phyloP scores from a whole-genome alignment of 495 filamentous ascomycete species.

The Trichoderma reesei region DNA sequence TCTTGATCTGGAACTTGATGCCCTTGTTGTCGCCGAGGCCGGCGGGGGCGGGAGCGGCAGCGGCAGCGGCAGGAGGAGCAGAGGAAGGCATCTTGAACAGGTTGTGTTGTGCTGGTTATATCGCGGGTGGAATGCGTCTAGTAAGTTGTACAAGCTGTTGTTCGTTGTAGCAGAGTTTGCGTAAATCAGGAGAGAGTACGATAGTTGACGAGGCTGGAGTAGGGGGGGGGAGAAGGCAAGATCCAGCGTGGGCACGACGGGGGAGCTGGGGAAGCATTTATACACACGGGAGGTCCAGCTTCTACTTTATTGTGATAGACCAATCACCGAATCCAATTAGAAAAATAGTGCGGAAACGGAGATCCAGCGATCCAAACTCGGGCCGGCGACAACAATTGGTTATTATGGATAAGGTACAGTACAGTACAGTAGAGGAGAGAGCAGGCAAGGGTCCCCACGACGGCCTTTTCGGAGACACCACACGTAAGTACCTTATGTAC shows the following conservation, averaged over 20 bases:
- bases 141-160: neutral
- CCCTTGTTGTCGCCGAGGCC: conserved; percentile 19
- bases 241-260: neutral
- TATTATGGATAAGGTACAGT: neutral
- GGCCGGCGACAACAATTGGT: neutral
- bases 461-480: no score
- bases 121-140: no score
- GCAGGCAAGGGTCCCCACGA: neutral
- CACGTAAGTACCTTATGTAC: no score
- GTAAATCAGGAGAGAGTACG: neutral
- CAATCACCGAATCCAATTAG: neutral
- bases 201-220: neutral
- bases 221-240: neutral
- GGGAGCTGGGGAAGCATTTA: neutral
- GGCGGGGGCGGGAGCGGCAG: neutral
- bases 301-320: no score
- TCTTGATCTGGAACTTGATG: conserved; percentile 35
- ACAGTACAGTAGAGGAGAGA: neutral
- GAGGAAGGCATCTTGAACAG: neutral
- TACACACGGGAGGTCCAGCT: no score
- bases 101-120: neutral
- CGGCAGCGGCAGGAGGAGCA: neutral
- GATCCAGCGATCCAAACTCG: conserved; percentile 1
- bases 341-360: neutral
- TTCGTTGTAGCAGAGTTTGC: neutral